Conservation (phyloP, 371 early-diverging fungal genomes). For the Mucor piriformis region DNA sequence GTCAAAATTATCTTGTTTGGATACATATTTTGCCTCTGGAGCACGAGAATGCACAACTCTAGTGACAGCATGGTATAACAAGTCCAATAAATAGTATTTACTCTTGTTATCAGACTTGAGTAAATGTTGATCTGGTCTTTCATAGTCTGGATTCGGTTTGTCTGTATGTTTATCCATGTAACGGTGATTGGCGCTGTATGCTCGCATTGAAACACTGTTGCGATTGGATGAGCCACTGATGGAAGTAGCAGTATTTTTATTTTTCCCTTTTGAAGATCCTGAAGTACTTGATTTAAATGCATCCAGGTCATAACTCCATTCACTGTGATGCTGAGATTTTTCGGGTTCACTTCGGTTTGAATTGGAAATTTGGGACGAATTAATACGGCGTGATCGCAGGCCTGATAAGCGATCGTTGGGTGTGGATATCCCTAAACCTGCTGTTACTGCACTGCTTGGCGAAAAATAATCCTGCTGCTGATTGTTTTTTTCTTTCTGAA, state of each 20-base stretch:
- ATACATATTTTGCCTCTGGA: slow-evolving; percentile 26
- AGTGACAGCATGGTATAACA: slow-evolving; percentile 29
- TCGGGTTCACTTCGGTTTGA: slow-evolving; percentile 23
- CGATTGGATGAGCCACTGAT: slow-evolving; percentile 30
- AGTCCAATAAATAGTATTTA: slow-evolving; percentile 19
- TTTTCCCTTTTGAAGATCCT: slow-evolving; percentile 10
- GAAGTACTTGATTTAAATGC: slow-evolving; percentile 14
- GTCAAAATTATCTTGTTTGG: slow-evolving; percentile 15
- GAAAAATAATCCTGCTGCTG: slow-evolving; percentile 5
- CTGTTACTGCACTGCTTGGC: slow-evolving; percentile 40
- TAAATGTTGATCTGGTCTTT: slow-evolving; percentile 2
- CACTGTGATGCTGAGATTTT: slow-evolving; percentile 8
- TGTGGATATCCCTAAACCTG: slow-evolving; percentile 37
- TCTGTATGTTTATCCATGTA: slow-evolving; percentile 18
- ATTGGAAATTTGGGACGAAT: slow-evolving; percentile 8
- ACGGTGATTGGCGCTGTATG: slow-evolving; percentile 19
- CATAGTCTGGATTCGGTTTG: neutral
- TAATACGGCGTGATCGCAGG: slow-evolving; percentile 13
- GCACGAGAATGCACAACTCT: slow-evolving; percentile 44
- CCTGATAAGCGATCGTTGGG: slow-evolving; percentile 11
- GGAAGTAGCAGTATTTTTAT: slow-evolving; percentile 13
- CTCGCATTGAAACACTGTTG: slow-evolving; percentile 24
- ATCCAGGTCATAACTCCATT: slow-evolving; percentile 25
- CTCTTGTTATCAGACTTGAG: slow-evolving; percentile 3
- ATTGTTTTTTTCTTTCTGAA: slow-evolving; percentile 19